Evolutionary conservation across 257 asterid species (phyloP), one percentile per base, ranked within the genome.

Genomic region (Lavandula angustifolia): DNA sequence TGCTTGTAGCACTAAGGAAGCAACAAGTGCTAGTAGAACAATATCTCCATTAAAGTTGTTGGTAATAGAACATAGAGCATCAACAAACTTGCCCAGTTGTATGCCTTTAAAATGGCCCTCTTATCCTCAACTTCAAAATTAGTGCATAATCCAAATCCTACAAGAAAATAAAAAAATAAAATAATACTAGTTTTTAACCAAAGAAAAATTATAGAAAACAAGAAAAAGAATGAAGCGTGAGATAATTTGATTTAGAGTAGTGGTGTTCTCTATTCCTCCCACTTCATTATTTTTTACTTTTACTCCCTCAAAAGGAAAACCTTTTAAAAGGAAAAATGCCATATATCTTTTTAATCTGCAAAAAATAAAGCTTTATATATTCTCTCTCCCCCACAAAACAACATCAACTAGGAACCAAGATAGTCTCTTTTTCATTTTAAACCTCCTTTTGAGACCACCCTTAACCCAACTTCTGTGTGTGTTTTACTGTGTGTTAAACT

Each of bases 371-470:
- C 63, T 62, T 80, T 84, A 22, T 22, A 22, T 22, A 84, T 85
- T 84, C 95, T 81, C 71, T 71, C 74, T 83, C 86, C 76, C 80
- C 75, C 82, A 79, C 82, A 82, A 84, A 77, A 77, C 46, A 84
- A 76, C 96, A 84, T 70, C 94, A 82, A 81, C 87, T 78, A 89
- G 74, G 76, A 71, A 89, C 96, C 94, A 88, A 91, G 80, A 84
- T 38, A 78, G 80, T 77, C 83, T 58, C 58, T 83, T 79, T 81
- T 87, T 82, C 82, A 82, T 82, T 80, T 82, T 78, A 69, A 71
- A 59, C 79, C 85, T 63, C 70, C 88, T 87, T 89, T 87, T 81
- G 80, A 87, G 83, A 79, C 76, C 82, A 80, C 83, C 49, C 34
- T 6, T 72, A 60, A 60, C 68, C 76, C 65, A 14, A 27, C 41